Evolutionary conservation across 805 yeast species (phyloP), one percentile per base, ranked within the genome.

Genomic region (Sugiyamaella smithiae): DNA sequence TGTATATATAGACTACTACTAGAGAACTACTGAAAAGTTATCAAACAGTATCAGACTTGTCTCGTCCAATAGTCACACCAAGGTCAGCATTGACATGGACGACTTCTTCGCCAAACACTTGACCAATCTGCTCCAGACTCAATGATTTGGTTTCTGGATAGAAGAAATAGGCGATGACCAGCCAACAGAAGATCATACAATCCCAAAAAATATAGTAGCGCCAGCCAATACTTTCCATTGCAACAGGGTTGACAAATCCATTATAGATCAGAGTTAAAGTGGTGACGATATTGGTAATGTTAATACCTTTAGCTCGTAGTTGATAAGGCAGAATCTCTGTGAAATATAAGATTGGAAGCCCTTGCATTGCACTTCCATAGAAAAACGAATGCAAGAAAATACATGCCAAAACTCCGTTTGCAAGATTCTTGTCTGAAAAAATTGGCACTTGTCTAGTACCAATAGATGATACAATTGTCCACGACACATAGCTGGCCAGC

Each of bases 381-480:
- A 35, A 35, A 20, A 35, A 35, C 3, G 22, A 16, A 4, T 26
- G 43, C 5, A 47, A 17, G 37, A 29, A 47, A 42, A 46, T 40
- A 35, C 40, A 38, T 2, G 40, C 49, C 17, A 46, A 12, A 7
- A 46, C 49, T 3, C 40, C 49, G 9, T 24, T 20, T 17, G 43
- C 44, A 4, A 45, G 16, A 16, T 16, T 16, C 16, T 35, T 9
- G 5, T 33, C 40, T 4, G 38, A 35, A 19, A 35, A 40, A 14
- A 25, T 25, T 9, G 28, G 43, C 3, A 22, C 53, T 40, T 68
- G 61, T 57, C 71, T 59, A 54, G 69, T 74, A 58, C 72, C 73
- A 36, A 69, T 55, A 2, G 80, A 79, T 23, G 81, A 75, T 26
- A 73, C 57, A 7, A 61, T 56, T 1, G 80, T 75, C 75, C 77